phyloP scores from a whole-genome alignment of 2,329 filamentous ascomycete species.

The Aureobasidium sp. region DNA sequence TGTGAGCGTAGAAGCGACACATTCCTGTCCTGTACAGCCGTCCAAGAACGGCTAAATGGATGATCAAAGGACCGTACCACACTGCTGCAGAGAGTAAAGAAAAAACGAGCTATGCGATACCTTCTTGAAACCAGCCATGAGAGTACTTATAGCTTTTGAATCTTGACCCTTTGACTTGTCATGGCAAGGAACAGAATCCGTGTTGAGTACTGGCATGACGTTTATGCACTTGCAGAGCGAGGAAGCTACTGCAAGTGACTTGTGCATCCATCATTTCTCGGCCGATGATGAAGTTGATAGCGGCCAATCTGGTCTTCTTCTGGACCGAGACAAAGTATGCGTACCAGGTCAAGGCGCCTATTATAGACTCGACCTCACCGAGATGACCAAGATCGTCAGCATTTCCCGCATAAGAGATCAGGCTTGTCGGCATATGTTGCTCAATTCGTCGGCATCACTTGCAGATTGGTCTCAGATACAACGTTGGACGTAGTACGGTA shows the following conservation, averaged over 20 bases:
- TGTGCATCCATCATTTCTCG: background rate
- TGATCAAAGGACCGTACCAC: background rate
- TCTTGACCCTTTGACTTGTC: background rate
- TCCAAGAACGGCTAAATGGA: too few species aligned
- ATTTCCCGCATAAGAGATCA: background rate
- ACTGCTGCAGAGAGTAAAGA: background rate
- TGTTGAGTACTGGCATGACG: background rate
- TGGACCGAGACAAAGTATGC: background rate
- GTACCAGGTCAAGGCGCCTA: background rate
- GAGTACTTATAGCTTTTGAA: background rate
- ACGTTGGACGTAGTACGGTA: background rate
- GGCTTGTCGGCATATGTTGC: background rate
- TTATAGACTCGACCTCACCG: background rate
- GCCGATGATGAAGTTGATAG: background rate
- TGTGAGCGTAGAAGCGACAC: constrained; percentile 44
- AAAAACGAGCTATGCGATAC: background rate
- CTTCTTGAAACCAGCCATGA: too few species aligned
- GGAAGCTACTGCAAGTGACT: background rate
- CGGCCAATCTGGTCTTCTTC: background rate
- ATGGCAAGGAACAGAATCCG: background rate
- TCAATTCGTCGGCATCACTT: background rate
- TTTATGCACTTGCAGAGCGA: background rate
- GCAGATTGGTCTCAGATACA: background rate
- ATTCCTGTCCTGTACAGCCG: constrained; percentile 22
- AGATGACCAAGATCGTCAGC: background rate